Conservation (phyloP, 352 stramenopile species). For the Thalassiosira livingstoniorum region DNA sequence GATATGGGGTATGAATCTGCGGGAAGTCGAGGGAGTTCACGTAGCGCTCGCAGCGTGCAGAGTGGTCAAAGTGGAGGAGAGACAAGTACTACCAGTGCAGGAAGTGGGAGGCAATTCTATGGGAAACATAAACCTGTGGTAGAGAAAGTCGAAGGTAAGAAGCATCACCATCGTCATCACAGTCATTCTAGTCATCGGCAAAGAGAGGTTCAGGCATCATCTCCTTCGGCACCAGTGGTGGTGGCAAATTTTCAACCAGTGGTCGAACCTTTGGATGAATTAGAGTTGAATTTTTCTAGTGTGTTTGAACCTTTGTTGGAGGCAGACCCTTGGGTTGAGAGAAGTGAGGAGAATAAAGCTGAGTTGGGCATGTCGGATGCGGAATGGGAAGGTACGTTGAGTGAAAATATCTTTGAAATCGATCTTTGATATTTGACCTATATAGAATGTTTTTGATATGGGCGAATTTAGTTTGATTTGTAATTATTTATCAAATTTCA, state of each 20-base stretch:
- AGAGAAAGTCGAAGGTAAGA: neutral
- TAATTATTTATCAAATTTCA: neutral
- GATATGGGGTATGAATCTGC: slow-evolving; percentile 57
- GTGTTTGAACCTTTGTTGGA: slow-evolving; percentile 72
- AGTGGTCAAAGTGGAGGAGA: neutral
- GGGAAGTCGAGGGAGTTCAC: slow-evolving; percentile 37
- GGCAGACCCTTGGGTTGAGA: slow-evolving; percentile 25
- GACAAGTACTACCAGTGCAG: slow-evolving; percentile 34
- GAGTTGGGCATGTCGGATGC: slow-evolving; percentile 46
- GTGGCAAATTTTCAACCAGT: slow-evolving; percentile 77
- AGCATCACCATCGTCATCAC: neutral
- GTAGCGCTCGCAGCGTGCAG: slow-evolving; percentile 18
- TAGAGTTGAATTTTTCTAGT: slow-evolving; percentile 71
- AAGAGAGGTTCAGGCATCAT: neutral
- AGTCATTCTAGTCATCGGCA: neutral
- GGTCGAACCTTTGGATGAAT: slow-evolving; percentile 71
- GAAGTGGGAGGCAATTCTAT: slow-evolving; percentile 14
- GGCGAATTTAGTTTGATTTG: neutral
- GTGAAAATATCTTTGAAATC: too few species aligned
- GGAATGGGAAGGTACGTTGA: slow-evolving; percentile 38
- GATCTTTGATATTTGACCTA: too few species aligned
- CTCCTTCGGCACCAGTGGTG: slow-evolving; percentile 34
- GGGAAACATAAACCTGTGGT: slow-evolving; percentile 10
- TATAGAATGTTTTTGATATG: too few species aligned
- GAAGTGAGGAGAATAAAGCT: neutral